phyloP scores from a whole-genome alignment of 2,329 filamentous ascomycete genomes.

The Endothia cerciana region DNA sequence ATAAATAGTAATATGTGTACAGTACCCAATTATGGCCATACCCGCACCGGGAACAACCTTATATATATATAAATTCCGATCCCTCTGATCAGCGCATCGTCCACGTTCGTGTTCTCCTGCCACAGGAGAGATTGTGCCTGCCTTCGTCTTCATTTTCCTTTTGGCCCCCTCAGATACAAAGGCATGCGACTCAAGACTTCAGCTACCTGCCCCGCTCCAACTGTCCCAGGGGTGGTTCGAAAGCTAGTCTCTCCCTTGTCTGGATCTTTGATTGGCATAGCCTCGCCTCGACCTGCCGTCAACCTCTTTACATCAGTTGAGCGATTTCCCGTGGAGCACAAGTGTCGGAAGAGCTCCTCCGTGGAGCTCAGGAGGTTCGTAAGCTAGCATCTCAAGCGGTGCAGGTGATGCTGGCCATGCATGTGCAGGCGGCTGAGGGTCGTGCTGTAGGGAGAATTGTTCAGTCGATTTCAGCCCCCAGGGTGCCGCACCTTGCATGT shows the following conservation, averaged over 20 bases:
- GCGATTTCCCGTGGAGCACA: neutral
- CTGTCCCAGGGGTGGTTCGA: too few relatives aligned
- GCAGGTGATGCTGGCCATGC: neutral
- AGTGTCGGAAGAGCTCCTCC: neutral
- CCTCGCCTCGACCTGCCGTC: neutral
- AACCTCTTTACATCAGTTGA: neutral
- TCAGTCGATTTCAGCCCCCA: neutral
- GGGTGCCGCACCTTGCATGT: neutral
- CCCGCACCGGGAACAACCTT: neutral
- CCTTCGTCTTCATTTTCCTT: neutral
- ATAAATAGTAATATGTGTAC: slow-evolving; percentile 16
- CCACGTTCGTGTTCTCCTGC: neutral
- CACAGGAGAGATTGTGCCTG: neutral
- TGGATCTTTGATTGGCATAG: neutral
- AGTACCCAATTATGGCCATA: slow-evolving; percentile 1
- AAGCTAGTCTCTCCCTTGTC: too few relatives aligned
- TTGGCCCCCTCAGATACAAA: neutral
- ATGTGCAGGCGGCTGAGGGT: neutral
- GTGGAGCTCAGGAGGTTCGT: neutral
- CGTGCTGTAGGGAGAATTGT: neutral
- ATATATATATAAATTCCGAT: neutral
- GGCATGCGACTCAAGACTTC: too few relatives aligned
- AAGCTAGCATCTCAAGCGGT: neutral
- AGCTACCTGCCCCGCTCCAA: too few relatives aligned
- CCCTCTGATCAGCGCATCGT: neutral